Evolutionary conservation across 2,329 filamentous ascomycete genomes (phyloP).

Genomic region (Sporothrix schenckii): DNA sequence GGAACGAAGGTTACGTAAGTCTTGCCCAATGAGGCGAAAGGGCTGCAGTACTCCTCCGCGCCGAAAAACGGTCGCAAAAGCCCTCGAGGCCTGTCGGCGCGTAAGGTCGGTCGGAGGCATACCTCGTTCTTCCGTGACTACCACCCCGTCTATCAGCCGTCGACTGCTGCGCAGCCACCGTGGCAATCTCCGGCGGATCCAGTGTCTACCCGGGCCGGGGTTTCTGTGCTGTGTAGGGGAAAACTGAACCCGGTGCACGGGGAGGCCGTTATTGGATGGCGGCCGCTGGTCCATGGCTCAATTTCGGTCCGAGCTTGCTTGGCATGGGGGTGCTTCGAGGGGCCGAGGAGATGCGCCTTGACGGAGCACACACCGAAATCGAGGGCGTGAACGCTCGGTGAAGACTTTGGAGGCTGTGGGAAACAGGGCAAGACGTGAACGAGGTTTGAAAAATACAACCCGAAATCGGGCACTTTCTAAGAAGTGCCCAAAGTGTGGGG

Average conservation of each 20-base stretch:
- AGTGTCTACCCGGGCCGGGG: not conserved
- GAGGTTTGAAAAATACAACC: not conserved
- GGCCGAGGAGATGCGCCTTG: not conserved
- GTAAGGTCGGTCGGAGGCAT: not conserved
- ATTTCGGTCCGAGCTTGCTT: not conserved
- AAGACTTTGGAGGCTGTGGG: not conserved
- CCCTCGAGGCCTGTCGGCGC: not conserved
- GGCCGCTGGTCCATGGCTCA: not conserved
- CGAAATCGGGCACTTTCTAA: not conserved
- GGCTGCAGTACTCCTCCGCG: slow-evolving; percentile 7
- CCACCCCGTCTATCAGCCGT: not conserved
- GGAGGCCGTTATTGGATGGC: slow-evolving; percentile 1
- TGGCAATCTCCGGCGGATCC: not conserved
- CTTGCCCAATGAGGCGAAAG: slow-evolving; percentile 20
- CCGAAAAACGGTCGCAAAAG: not conserved
- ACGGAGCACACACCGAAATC: not conserved
- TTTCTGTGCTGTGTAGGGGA: not conserved
- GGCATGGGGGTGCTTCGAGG: not conserved
- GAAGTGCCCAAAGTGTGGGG: slow-evolving; percentile 5
- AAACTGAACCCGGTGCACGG: slow-evolving; percentile 1
- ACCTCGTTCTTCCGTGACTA: not conserved
- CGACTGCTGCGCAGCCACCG: not conserved
- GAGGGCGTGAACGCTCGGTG: not conserved
- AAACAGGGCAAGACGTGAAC: not conserved
- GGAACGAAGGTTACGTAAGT: slow-evolving; percentile 13